phyloP scores from a whole-genome alignment of 257 asterid genomes.

The Salvia miltiorrhiza region DNA sequence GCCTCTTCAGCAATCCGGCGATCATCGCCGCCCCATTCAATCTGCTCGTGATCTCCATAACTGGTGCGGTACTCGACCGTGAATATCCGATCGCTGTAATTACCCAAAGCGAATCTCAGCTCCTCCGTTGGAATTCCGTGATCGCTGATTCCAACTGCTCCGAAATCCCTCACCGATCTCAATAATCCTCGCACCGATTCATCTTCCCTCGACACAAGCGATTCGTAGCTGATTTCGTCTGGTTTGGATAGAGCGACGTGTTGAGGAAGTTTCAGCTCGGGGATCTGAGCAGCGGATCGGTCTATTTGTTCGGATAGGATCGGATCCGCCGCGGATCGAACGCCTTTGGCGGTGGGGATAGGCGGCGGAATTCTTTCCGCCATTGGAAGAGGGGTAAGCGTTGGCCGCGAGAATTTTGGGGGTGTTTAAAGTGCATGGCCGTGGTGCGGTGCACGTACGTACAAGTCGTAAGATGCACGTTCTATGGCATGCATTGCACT shows the following conservation, averaged over 20 bases:
- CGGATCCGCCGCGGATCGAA: constrained; percentile 37
- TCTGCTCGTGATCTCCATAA: constrained; percentile 43
- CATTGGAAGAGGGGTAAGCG: constrained; percentile 9
- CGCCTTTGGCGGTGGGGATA: constrained; percentile 44
- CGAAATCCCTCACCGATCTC: constrained; percentile 39
- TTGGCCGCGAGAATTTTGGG: not conserved
- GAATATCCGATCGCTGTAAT: constrained; percentile 41
- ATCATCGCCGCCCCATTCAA: constrained; percentile 35
- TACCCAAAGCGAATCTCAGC: constrained; percentile 29
- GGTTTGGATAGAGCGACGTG: constrained; percentile 21
- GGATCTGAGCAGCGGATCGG: constrained; percentile 28
- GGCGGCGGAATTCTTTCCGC: constrained; percentile 27
- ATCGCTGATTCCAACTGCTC: constrained; percentile 31
- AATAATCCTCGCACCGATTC: constrained; percentile 27
- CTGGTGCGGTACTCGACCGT: constrained; percentile 29
- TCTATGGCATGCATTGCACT: constrained; percentile 14
- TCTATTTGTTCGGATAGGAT: constrained; percentile 30
- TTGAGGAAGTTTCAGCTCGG: constrained; percentile 44
- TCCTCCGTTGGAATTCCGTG: constrained; percentile 52
- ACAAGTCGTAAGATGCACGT: constrained; percentile 31
- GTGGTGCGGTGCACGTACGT: constrained; percentile 30
- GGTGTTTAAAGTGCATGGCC: constrained; percentile 23
- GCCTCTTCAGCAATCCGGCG: constrained; percentile 26
- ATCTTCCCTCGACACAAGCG: constrained; percentile 20
- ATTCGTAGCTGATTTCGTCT: constrained; percentile 32